Evolutionary conservation across 768 basidiomycete genomes (phyloP), one percentile per base, ranked within the genome.

Genomic region (Boletus rubroflammeus): DNA sequence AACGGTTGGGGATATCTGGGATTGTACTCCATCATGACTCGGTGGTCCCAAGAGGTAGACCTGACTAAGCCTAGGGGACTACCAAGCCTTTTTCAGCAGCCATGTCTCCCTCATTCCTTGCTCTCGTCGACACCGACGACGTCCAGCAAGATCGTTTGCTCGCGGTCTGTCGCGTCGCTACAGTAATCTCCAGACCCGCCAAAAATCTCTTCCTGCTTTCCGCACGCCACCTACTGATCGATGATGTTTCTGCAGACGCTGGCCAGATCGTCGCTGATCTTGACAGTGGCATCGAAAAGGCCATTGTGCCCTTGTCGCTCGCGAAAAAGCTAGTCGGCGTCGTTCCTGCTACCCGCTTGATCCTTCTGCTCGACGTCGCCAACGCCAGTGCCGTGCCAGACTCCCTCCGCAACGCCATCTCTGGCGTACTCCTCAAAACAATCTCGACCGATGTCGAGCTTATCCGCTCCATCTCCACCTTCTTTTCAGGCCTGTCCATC

Each of bases 371-470:
- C 54, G 88, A 90, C 58, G 84, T 84, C 29, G 82, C 76, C 52
- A 86, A 83, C 59, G 82, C 83, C 57, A 87, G 81, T 60, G 84
- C 88, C 17, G 83, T 93, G 34, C 82, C 88, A 5, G 87, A 91
- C 68, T 85, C 78, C 58, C 77, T 89, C 47, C 82, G 87, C 28
- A 83, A 77, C 61, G 83, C 82, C 17, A 83, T 90, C 50, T 87
- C 88, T 29, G 90, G 89, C 48, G 85, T 93, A 5, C 76, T 93
- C 40, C 81, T 93, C 65, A 92, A 90, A 68, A 84, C 86, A 2
- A 77, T 81, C 7, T 76, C 82, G 4, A 76, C 88, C 49, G 88
- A 91, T 68, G 66, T 85, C 31, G 88, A 93, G 63, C 78, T 91
- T 56, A 82, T 94, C 49, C 77, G 84, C 15, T 89, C 91, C 5